Evolutionary conservation across 2,329 filamentous ascomycete species (phyloP), one percentile per base, ranked within the genome.

Genomic region (Catunica adiposa): DNA sequence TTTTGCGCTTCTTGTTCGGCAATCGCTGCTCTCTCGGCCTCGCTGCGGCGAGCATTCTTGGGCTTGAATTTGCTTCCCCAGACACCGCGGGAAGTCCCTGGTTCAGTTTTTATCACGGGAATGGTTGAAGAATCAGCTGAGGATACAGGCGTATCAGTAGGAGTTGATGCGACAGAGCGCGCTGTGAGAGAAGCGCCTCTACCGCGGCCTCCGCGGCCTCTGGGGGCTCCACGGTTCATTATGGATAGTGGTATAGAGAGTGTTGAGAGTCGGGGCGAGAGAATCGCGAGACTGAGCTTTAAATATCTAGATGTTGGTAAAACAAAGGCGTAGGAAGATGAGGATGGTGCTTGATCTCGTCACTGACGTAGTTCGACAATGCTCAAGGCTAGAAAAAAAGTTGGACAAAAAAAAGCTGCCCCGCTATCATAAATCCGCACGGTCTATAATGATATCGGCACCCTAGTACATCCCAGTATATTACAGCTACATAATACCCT

Each of bases 41-140:
- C 73, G 64, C 76, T 72, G 69, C 74, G 66, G 54, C 74, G 69
- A 51, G 75, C 62, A 58, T 71, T 73, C 60, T 70, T 75, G 29
- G 74, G 74, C 53, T 69, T 69, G 54, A 76, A 75, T 38, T 73
- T 68, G 40, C 66, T 67, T 8, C 63, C 58, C 20, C 64, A 63
- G n/a, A 67, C 54, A 29, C 50, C 56, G 48, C 57, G 53, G 1
- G 58, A 23, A 23, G 47, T 38, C 15, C 53, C 48, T 2, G 42
- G 29, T 31, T 58, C 56, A 25, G 48, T 52, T 20, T 58, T 58
- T 15, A 58, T 56, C 15, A 26, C 7, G 15, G 56, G 56, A 20
- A 9, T 31, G 14, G 52, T 25, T 14, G 46, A 34, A 17, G 23
- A 38, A 22, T 38, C 46, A 7, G 54, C 48, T 20, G 29, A 37